phyloP scores from a whole-genome alignment of 1,139 yeast species.

The Debaryomyces psychrophilus region DNA sequence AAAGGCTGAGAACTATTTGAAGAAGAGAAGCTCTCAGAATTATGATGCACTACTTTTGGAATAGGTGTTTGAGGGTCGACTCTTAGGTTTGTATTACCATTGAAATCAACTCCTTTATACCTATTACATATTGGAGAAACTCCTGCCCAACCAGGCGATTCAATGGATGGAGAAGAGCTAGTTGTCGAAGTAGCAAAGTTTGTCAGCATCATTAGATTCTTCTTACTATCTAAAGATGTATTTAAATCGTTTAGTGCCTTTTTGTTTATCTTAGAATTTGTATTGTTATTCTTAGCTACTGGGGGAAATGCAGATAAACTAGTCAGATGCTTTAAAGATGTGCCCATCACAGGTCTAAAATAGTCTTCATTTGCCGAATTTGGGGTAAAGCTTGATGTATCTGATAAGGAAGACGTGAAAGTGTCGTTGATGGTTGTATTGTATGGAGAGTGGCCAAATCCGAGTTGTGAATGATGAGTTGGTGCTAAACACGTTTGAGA shows the following conservation, averaged over 20 bases:
- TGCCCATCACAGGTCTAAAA: slow-evolving; percentile 11
- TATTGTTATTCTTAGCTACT: neutral
- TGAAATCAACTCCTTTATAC: slow-evolving; percentile 23
- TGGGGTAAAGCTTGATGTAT: slow-evolving; percentile 26
- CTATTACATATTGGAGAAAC: slow-evolving; percentile 26
- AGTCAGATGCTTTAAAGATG: slow-evolving; percentile 8
- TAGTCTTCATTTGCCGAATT: slow-evolving; percentile 18
- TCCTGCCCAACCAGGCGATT: slow-evolving; percentile 13
- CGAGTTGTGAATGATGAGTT: neutral
- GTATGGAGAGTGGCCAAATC: slow-evolving; percentile 2
- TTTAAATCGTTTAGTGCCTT: neutral
- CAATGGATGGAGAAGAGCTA: slow-evolving; percentile 12
- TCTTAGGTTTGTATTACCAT: neutral
- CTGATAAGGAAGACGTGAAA: slow-evolving; percentile 27
- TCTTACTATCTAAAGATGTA: slow-evolving; percentile 17
- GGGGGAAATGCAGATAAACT: slow-evolving; percentile 8
- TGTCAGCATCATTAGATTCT: slow-evolving; percentile 23
- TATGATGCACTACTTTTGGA: slow-evolving; percentile 30
- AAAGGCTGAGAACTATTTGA: slow-evolving; percentile 18
- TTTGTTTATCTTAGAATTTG: slow-evolving; percentile 13
- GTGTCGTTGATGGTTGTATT: slow-evolving; percentile 18
- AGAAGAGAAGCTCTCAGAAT: slow-evolving; percentile 26
- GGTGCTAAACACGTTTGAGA: slow-evolving; percentile 2
- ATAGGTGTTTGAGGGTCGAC: slow-evolving; percentile 1
- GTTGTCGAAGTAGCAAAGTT: slow-evolving; percentile 17